These are phyloP conservation scores for Metschnikowia rubicola DNA, from an alignment of 805 yeast genomes.

Conservation along the genomic window DNA sequence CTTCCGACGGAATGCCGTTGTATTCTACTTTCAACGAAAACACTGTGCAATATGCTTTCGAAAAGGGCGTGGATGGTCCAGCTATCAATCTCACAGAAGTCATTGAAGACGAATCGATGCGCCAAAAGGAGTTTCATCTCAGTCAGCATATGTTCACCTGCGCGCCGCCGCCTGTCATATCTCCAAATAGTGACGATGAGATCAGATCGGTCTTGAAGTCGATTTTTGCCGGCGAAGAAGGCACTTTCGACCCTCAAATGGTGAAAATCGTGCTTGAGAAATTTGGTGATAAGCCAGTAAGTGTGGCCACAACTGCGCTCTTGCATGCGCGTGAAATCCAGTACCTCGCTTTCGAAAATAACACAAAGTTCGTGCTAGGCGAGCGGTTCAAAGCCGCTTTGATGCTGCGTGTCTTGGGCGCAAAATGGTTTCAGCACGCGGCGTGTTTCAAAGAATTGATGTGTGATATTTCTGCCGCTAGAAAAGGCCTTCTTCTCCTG, in stretches of 20 bases:
- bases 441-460: slow-evolving; percentile 43
- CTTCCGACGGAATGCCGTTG: slow-evolving; percentile 34
- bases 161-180: slow-evolving; percentile 15
- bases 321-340: slow-evolving; percentile 56
- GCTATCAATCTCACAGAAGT: slow-evolving; percentile 32
- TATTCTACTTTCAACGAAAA: slow-evolving; percentile 46
- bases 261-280: slow-evolving; percentile 47
- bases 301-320: slow-evolving; percentile 48
- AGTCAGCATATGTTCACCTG: slow-evolving; percentile 44
- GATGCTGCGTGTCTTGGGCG: slow-evolving; percentile 34
- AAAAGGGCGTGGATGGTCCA: slow-evolving; percentile 13
- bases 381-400: slow-evolving; percentile 47
- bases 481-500: slow-evolving; percentile 54
- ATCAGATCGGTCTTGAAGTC: slow-evolving; percentile 48
- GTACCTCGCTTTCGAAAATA: slow-evolving; percentile 38
- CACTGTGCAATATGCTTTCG: slow-evolving; percentile 41
- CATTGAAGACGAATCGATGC: slow-evolving; percentile 59
- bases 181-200: slow-evolving; percentile 23
- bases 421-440: slow-evolving; percentile 43
- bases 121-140: slow-evolving; percentile 61
- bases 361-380: slow-evolving; percentile 52
- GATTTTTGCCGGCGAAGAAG: slow-evolving; percentile 53
- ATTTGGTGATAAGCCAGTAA: slow-evolving; percentile 44
- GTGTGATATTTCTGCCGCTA: slow-evolving; percentile 36
- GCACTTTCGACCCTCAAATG: slow-evolving; percentile 41